phyloP scores from a whole-genome alignment of 2,329 filamentous ascomycete genomes.

The Aspergillus pseudoviridinutans region DNA sequence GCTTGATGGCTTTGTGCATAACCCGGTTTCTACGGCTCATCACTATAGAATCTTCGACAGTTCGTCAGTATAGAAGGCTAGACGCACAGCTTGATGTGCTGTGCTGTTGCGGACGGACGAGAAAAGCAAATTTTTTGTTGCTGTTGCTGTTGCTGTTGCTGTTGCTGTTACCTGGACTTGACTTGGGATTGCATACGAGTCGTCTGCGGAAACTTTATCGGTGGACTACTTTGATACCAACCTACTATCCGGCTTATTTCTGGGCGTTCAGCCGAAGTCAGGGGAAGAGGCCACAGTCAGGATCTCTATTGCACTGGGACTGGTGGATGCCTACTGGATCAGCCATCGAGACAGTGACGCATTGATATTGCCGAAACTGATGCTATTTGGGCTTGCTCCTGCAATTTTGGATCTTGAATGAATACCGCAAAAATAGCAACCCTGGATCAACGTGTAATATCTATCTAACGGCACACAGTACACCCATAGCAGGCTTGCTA shows the following conservation, averaged over 20 bases:
- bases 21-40: slow-evolving; percentile 13
- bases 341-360: neutral
- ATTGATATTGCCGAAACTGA: neutral
- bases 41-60: slow-evolving; percentile 19
- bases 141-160: neutral
- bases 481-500: neutral
- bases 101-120: slow-evolving; percentile 15
- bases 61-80: slow-evolving; percentile 21
- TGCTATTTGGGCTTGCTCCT: neutral
- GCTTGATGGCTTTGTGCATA: slow-evolving; percentile 18
- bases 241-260: slow-evolving; percentile 1
- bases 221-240: slow-evolving; percentile 7
- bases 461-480: neutral
- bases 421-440: neutral
- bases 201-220: neutral
- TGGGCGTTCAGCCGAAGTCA: neutral
- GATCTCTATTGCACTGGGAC: neutral
- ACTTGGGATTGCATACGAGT: slow-evolving; percentile 1
- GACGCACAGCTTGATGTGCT: slow-evolving; percentile 13
- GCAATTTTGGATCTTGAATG: neutral
- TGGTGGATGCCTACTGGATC: neutral
- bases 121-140: slow-evolving; percentile 15
- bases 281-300: neutral
- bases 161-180: neutral
- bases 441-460: neutral